These are phyloP conservation scores for Ganoderma lingzhi DNA, from an alignment of 1,284 basidiomycete genomes.

Conservation along the genomic window DNA sequence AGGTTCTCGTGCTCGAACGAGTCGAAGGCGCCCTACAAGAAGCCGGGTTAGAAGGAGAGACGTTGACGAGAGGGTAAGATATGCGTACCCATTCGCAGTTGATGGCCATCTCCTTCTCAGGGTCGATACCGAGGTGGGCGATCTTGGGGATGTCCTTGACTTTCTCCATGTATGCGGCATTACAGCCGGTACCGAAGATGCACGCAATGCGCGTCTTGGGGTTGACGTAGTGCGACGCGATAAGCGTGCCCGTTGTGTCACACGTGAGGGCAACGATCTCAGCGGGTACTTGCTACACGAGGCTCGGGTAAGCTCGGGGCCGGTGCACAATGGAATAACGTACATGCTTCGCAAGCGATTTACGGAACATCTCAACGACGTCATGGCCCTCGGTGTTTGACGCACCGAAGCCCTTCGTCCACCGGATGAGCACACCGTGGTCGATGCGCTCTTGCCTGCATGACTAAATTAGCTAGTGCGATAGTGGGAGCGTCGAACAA, in stretches of 20 bases:
- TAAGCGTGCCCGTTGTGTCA: slow-evolving; percentile 97
- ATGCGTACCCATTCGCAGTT: slow-evolving; percentile 92
- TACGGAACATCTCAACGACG: slow-evolving; percentile 92
- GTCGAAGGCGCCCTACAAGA: slow-evolving; percentile 90
- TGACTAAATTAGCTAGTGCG: slow-evolving; percentile 13
- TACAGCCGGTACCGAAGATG: slow-evolving; percentile 98
- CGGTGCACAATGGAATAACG: slow-evolving; percentile 36
- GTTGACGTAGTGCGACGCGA: slow-evolving; percentile 97
- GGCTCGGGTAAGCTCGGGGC: slow-evolving; percentile 21
- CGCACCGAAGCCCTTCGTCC: slow-evolving; percentile 99
- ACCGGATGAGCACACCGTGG: slow-evolving; percentile 94
- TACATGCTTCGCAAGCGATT: slow-evolving; percentile 81
- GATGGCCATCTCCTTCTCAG: slow-evolving; percentile 87
- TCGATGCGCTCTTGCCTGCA: slow-evolving; percentile 90
- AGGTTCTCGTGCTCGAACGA: slow-evolving; percentile 95
- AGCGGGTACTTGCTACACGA: slow-evolving; percentile 70
- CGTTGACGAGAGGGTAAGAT: not conserved
- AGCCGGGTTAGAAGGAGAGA: too few species aligned
- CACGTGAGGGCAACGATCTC: slow-evolving; percentile 90
- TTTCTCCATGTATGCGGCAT: slow-evolving; percentile 97
- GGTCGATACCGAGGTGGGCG: slow-evolving; percentile 75
- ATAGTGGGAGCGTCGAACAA: not conserved
- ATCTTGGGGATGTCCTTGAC: slow-evolving; percentile 84
- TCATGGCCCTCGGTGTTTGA: slow-evolving; percentile 93
- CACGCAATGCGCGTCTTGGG: slow-evolving; percentile 91